Evolutionary conservation across 192 early-diverging fungal species (phyloP).

Genomic region (Entomortierella beljakovae): DNA sequence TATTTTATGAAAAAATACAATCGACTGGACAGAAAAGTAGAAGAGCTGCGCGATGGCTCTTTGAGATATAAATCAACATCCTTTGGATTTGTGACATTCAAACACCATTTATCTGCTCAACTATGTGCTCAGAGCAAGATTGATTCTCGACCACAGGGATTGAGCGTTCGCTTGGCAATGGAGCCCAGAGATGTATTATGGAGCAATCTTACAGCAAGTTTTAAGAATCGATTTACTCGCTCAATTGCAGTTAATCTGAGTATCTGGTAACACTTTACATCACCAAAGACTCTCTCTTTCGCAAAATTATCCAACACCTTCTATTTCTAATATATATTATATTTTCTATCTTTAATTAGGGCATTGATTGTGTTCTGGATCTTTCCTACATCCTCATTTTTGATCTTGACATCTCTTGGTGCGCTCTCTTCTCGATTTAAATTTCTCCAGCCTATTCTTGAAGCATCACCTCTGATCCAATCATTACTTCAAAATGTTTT

Average conservation of each 20-base stretch:
- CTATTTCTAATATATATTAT: background rate
- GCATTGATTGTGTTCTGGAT: slow-evolving; percentile 71
- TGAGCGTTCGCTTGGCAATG: slow-evolving; percentile 65
- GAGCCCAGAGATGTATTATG: slow-evolving; percentile 74
- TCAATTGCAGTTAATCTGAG: slow-evolving; percentile 58
- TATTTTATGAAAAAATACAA: slow-evolving; percentile 56
- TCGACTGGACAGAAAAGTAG: slow-evolving; percentile 53
- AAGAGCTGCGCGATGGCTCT: slow-evolving; percentile 51
- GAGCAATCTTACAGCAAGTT: slow-evolving; percentile 58
- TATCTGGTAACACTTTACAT: slow-evolving; percentile 46
- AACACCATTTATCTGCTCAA: slow-evolving; percentile 63
- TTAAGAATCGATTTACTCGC: slow-evolving; percentile 59
- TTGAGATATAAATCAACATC: slow-evolving; percentile 62
- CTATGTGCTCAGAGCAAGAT: slow-evolving; percentile 66
- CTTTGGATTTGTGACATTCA: slow-evolving; percentile 71
- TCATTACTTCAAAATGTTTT: slow-evolving; percentile 66
- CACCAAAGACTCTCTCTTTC: background rate
- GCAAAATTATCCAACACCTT: background rate
- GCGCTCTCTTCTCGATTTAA: slow-evolving; percentile 57
- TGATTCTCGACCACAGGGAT: slow-evolving; percentile 60
- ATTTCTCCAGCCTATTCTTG: slow-evolving; percentile 60
- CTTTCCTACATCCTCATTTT: slow-evolving; percentile 67
- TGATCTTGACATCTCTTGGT: slow-evolving; percentile 66
- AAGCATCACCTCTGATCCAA: slow-evolving; percentile 53
- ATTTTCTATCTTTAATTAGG: slow-evolving; percentile 33